Percentiles rank a stretch among this genome's conserved stretches.
These are phyloP conservation scores for Thalassiosira sp. DNA, from an alignment of 352 stramenopile genomes.

Conservation along the genomic window DNA sequence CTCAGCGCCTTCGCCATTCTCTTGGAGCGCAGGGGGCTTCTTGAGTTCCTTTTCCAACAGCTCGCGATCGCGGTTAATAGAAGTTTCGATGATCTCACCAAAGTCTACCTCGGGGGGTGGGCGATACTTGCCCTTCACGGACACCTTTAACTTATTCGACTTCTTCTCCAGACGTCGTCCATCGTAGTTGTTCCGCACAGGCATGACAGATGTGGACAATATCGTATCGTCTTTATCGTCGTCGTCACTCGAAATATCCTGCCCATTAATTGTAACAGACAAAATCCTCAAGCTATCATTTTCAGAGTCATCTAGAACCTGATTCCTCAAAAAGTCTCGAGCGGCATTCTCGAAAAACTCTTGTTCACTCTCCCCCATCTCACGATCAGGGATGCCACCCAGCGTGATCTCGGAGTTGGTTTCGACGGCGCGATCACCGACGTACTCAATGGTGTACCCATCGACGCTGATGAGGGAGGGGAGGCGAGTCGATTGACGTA, in stretches of 20 bases:
- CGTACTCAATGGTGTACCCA: slow-evolving; percentile 37
- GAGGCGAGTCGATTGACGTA: slow-evolving; percentile 18
- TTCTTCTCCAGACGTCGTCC: slow-evolving; percentile 15
- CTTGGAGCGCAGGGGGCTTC: background rate
- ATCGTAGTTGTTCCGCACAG: background rate
- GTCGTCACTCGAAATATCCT: slow-evolving; percentile 21
- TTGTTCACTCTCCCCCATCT: slow-evolving; percentile 39
- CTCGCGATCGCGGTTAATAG: slow-evolving; percentile 40
- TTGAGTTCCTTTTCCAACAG: slow-evolving; percentile 26
- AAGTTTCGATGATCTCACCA: slow-evolving; percentile 38
- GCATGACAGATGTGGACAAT: background rate
- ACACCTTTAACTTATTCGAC: slow-evolving; percentile 34
- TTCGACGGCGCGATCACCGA: slow-evolving; percentile 31
- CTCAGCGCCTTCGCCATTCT: background rate
- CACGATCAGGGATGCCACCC: slow-evolving; percentile 25
- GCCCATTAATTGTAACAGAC: slow-evolving; percentile 35
- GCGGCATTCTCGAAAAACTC: slow-evolving; percentile 33
- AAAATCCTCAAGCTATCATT: slow-evolving; percentile 42
- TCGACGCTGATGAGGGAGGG: slow-evolving; percentile 29
- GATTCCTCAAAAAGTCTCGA: slow-evolving; percentile 31
- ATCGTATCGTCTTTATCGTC: background rate
- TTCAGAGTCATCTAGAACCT: slow-evolving; percentile 14
- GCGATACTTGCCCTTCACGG: slow-evolving; percentile 31
- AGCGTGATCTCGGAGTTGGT: slow-evolving; percentile 38
- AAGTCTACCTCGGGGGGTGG: slow-evolving; percentile 44